phyloP scores from a whole-genome alignment of 208 protist genomes.

The Wallacemonas sp. region DNA sequence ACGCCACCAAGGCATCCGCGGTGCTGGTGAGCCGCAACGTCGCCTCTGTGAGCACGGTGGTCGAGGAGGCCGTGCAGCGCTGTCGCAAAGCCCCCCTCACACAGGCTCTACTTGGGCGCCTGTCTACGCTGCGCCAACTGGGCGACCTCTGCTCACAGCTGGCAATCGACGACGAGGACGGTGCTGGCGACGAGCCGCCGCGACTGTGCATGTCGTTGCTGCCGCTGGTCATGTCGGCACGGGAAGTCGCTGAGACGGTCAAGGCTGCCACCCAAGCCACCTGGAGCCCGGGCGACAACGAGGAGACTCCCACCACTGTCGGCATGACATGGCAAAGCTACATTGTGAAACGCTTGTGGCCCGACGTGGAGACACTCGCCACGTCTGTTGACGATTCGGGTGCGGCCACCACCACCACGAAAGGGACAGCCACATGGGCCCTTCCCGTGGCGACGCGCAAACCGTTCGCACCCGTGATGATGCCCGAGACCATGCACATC shows the following conservation, averaged over 20 bases:
- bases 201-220: slow-evolving; percentile 37
- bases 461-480: slow-evolving; percentile 34
- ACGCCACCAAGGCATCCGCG: background rate
- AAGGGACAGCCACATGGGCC: slow-evolving; percentile 18
- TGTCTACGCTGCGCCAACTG: slow-evolving; percentile 16
- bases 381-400: too few relatives aligned
- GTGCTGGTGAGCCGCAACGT: slow-evolving; percentile 21
- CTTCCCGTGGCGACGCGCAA: slow-evolving; percentile 11
- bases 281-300: background rate
- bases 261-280: slow-evolving; percentile 13
- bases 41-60: slow-evolving; percentile 28
- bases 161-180: slow-evolving; percentile 23
- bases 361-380: slow-evolving; percentile 2
- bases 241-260: slow-evolving; percentile 48
- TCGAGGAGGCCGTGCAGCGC: slow-evolving; percentile 45
- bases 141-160: slow-evolving; percentile 26
- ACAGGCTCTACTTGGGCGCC: slow-evolving; percentile 24
- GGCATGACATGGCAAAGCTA: slow-evolving; percentile 24
- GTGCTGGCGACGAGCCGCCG: slow-evolving; percentile 20
- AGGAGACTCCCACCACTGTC: background rate
- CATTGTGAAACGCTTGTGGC: slow-evolving; percentile 25
- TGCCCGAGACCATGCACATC: slow-evolving; percentile 38
- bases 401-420: background rate
- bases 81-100: slow-evolving; percentile 61
- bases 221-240: slow-evolving; percentile 61